phyloP scores from a whole-genome alignment of 345 rosid species.

The Bruguiera sexangula region DNA sequence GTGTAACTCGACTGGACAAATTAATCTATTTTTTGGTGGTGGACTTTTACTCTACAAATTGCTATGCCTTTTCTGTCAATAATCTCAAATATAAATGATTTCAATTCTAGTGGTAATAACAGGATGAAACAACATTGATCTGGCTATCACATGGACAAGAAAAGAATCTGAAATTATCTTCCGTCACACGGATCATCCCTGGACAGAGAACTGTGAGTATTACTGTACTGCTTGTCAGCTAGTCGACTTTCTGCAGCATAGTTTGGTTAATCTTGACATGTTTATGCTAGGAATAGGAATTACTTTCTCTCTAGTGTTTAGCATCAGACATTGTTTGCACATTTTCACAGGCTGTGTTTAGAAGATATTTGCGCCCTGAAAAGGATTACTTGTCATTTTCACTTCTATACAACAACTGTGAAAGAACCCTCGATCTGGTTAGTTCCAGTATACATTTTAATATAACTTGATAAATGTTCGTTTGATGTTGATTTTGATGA shows the following conservation, averaged over 20 bases:
- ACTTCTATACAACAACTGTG: constrained; percentile 80
- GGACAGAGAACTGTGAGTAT: constrained; percentile 96
- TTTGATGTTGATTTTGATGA: constrained; percentile 1
- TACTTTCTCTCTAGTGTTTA: not conserved
- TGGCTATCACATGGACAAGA: constrained; percentile 85
- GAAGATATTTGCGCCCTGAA: constrained; percentile 89
- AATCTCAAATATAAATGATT: constrained; percentile 33
- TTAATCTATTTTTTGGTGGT: not conserved
- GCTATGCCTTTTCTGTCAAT: not conserved
- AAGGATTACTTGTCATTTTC: constrained; percentile 94
- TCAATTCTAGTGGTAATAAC: constrained; percentile 44
- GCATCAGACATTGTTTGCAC: constrained; percentile 4
- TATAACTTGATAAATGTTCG: not conserved
- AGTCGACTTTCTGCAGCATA: constrained; percentile 1
- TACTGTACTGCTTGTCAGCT: constrained; percentile 6
- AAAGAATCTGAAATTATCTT: constrained; percentile 57
- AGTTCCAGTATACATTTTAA: constrained; percentile 26
- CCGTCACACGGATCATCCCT: constrained; percentile 63
- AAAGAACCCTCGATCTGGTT: constrained; percentile 95
- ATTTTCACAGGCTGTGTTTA: constrained; percentile 67
- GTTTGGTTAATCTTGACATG: constrained; percentile 15
- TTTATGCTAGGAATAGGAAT: not conserved
- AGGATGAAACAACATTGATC: constrained; percentile 85
- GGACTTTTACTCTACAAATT: not conserved
- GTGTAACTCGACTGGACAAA: too few relatives aligned